phyloP scores from a whole-genome alignment of 1,139 yeast genomes.

The Lipomyces yarrowii region DNA sequence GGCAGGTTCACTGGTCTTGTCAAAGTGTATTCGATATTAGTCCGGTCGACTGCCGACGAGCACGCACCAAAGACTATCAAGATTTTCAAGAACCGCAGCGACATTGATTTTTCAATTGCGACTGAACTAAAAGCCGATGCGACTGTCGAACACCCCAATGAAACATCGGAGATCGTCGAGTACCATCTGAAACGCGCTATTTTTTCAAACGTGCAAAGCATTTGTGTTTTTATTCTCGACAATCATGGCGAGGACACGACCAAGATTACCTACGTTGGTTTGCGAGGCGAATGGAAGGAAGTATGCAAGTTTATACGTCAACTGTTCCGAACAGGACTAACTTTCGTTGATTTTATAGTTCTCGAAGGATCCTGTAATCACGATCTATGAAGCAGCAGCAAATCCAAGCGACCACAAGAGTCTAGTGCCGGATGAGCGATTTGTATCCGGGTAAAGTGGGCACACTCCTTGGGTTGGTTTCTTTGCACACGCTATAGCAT shows the following conservation, averaged over 20 bases:
- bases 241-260: conserved; percentile 67
- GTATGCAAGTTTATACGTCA: background rate
- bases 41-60: conserved; percentile 64
- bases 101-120: conserved; percentile 71
- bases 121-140: conserved; percentile 55
- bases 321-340: background rate
- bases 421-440: conserved; percentile 43
- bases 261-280: conserved; percentile 68
- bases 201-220: conserved; percentile 69
- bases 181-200: conserved; percentile 75
- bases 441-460: conserved; percentile 17
- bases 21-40: conserved; percentile 69
- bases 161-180: conserved; percentile 65
- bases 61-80: conserved; percentile 70
- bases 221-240: conserved; percentile 68
- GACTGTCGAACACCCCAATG: conserved; percentile 63
- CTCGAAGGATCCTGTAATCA: conserved; percentile 66
- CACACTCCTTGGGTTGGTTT: background rate
- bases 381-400: conserved; percentile 87
- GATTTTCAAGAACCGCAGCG: conserved; percentile 69
- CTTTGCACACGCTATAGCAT: background rate
- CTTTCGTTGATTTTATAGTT: conserved; percentile 39
- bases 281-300: conserved; percentile 75
- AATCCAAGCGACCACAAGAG: conserved; percentile 86
- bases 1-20: conserved; percentile 65